phyloP scores from a whole-genome alignment of 163 green algal species.

The Trebouxiophyceae sp. region DNA sequence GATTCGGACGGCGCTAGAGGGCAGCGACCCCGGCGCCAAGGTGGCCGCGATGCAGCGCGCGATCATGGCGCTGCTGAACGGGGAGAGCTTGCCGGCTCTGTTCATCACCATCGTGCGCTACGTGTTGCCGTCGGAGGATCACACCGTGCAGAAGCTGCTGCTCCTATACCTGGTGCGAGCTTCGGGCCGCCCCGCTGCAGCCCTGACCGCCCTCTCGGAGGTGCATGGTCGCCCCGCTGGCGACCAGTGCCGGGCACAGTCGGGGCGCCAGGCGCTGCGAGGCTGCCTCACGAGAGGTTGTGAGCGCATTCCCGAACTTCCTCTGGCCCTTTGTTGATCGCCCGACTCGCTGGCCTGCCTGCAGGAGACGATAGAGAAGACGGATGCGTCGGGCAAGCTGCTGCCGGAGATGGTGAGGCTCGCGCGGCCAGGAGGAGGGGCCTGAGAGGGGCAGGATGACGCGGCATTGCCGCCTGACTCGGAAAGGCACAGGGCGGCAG shows the following conservation, averaged over 20 bases:
- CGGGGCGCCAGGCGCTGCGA: too few species aligned
- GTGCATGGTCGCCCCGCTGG: too few species aligned
- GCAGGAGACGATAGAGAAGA: conserved; percentile 99
- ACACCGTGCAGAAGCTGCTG: conserved; percentile 98
- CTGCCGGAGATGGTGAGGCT: conserved; percentile 95
- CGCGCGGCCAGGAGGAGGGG: too few species aligned
- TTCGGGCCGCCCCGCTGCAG: too few species aligned
- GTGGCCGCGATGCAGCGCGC: conserved; percentile 92
- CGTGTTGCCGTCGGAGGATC: conserved; percentile 96
- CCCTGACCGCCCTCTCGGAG: too few species aligned
- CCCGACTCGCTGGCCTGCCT: not conserved
- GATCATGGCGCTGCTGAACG: conserved; percentile 88
- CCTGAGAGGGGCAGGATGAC: too few species aligned
- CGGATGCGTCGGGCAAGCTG: conserved; percentile 90
- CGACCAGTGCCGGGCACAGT: too few species aligned
- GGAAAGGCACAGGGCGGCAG: too few species aligned
- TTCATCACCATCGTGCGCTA: conserved; percentile 99
- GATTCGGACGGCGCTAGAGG: conserved; percentile 95
- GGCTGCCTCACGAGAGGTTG: too few species aligned
- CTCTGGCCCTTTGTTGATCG: not conserved
- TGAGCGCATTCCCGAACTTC: too few species aligned
- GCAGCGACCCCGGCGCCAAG: conserved; percentile 74
- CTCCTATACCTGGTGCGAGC: conserved; percentile 93
- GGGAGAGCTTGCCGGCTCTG: conserved; percentile 90
- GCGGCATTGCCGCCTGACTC: too few species aligned